Evolutionary conservation across 768 basidiomycete genomes (phyloP).

Genomic region (Neoboletus brunneissimus): DNA sequence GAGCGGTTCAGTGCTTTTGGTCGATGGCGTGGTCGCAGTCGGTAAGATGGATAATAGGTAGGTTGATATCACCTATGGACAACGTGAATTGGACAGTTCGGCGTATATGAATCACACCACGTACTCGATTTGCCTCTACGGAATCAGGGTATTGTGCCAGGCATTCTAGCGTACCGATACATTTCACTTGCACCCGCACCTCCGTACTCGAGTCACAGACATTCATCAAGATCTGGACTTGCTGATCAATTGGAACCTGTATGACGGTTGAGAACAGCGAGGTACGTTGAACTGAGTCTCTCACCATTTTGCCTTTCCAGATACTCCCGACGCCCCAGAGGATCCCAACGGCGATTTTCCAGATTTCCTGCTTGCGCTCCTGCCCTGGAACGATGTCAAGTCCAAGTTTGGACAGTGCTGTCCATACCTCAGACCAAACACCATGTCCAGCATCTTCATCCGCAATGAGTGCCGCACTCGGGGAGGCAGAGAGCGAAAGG

Average conservation of each 20-base stretch:
- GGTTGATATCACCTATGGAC: slow-evolving; percentile 54
- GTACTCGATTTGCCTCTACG: slow-evolving; percentile 50
- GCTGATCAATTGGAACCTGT: slow-evolving; percentile 57
- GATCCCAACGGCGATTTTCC: slow-evolving; percentile 77
- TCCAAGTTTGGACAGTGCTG: slow-evolving; percentile 55
- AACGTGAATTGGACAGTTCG: background rate
- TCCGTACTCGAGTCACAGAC: slow-evolving; percentile 57
- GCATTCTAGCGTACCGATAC: slow-evolving; percentile 82
- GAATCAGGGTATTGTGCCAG: slow-evolving; percentile 69
- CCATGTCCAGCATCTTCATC: slow-evolving; percentile 48
- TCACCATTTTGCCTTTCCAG: slow-evolving; percentile 66
- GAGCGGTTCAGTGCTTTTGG: slow-evolving; percentile 60
- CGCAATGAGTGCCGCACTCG: slow-evolving; percentile 39
- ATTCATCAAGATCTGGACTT: slow-evolving; percentile 63
- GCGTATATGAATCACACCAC: slow-evolving; percentile 25
- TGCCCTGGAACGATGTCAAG: slow-evolving; percentile 59
- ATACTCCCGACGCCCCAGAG: slow-evolving; percentile 85
- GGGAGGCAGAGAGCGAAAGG: slow-evolving; percentile 59
- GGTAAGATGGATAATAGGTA: slow-evolving; percentile 69
- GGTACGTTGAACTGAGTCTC: slow-evolving; percentile 10
- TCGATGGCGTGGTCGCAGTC: slow-evolving; percentile 35
- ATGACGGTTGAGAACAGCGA: slow-evolving; percentile 5
- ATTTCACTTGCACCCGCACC: slow-evolving; percentile 61
- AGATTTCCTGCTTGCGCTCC: slow-evolving; percentile 69
- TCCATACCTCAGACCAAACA: slow-evolving; percentile 70